A percentile compares a stretch with the other conserved stretches of the same genome.
These are phyloP conservation scores for Leptographium galeiforme DNA, from an alignment of 2,329 filamentous ascomycete species.

Conservation along the genomic window DNA sequence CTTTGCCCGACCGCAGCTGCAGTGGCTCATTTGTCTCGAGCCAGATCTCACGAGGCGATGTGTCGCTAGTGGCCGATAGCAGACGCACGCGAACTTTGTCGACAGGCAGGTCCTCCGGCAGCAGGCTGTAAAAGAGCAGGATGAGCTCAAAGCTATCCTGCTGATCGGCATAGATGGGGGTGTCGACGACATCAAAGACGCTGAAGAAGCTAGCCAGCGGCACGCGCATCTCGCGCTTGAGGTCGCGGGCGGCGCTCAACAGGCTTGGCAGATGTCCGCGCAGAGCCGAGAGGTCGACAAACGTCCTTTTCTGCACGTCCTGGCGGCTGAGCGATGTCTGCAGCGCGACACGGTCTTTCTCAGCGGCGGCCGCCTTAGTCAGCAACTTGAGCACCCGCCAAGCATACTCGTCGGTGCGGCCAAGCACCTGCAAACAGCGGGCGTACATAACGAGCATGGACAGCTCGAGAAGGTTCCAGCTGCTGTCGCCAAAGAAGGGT, in stretches of 20 bases:
- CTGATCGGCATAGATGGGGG: constrained; percentile 54
- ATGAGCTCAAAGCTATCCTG: constrained; percentile 63
- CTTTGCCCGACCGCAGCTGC: constrained; percentile 41
- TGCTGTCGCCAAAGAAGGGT: constrained; percentile 62
- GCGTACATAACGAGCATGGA: constrained; percentile 80
- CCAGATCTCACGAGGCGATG: constrained; percentile 41
- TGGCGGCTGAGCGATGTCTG: constrained; percentile 22
- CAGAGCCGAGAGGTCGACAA: constrained; percentile 24
- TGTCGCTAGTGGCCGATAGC: constrained; percentile 31
- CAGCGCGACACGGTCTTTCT: constrained; percentile 25
- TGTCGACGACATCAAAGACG: constrained; percentile 51
- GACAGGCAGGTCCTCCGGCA: constrained; percentile 56
- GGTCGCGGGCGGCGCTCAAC: constrained; percentile 27
- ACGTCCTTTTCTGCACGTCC: not conserved
- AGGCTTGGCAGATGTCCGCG: constrained; percentile 35
- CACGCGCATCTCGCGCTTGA: constrained; percentile 48
- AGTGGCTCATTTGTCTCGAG: constrained; percentile 20
- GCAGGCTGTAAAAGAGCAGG: constrained; percentile 55
- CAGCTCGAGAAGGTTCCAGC: constrained; percentile 69
- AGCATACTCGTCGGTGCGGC: constrained; percentile 67
- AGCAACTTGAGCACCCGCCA: constrained; percentile 62
- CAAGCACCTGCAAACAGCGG: constrained; percentile 63
- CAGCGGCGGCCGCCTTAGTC: constrained; percentile 47
- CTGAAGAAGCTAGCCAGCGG: constrained; percentile 64
- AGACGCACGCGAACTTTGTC: constrained; percentile 53